phyloP scores from a whole-genome alignment of 169 alveolate species.

The Babesia ovis region DNA sequence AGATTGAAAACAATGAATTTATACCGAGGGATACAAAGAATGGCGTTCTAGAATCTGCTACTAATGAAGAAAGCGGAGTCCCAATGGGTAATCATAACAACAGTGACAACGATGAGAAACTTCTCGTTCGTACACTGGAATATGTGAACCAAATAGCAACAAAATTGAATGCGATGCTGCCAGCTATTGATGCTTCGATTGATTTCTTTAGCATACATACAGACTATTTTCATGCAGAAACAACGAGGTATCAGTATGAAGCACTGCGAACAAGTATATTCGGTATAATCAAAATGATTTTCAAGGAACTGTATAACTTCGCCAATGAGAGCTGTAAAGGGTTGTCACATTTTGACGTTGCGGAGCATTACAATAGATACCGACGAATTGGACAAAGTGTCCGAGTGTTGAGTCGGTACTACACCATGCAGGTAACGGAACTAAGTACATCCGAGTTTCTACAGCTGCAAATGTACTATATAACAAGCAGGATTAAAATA shows the following conservation, averaged over 20 bases:
- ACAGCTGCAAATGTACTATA: slow-evolving; percentile 59
- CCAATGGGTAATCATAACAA: neutral
- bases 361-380: slow-evolving; percentile 38
- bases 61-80: neutral
- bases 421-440: slow-evolving; percentile 32
- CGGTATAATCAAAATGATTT: slow-evolving; percentile 12
- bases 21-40: neutral
- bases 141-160: slow-evolving; percentile 32
- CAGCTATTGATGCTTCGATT: slow-evolving; percentile 31
- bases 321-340: slow-evolving; percentile 16
- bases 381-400: slow-evolving; percentile 27
- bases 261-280: slow-evolving; percentile 26
- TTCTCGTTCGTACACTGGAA: neutral
- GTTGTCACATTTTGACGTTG: slow-evolving; percentile 11
- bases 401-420: slow-evolving; percentile 7
- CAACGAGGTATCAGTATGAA: slow-evolving; percentile 24
- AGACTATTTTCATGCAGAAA: slow-evolving; percentile 38
- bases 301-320: slow-evolving; percentile 44
- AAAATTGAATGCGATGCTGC: slow-evolving; percentile 28
- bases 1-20: slow-evolving; percentile 30
- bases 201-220: slow-evolving; percentile 43
- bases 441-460: slow-evolving; percentile 16
- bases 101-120: slow-evolving; percentile 1
- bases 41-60: neutral
- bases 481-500: slow-evolving; percentile 43